Conservation (phyloP, 2,329 filamentous ascomycete genomes). For the Hypoxylon sp. region DNA sequence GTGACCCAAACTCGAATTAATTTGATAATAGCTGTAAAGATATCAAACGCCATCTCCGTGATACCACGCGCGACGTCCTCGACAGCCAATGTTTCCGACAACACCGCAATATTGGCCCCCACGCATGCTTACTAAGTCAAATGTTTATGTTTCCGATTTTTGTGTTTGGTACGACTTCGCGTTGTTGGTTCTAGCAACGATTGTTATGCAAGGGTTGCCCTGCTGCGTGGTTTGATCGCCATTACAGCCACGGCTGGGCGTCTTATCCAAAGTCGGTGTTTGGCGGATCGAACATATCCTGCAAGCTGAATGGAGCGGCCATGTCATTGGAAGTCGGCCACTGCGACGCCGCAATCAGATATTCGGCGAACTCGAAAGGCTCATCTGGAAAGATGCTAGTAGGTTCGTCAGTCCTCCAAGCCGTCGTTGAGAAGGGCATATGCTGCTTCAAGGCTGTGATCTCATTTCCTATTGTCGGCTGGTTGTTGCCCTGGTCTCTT, state of each 20-base stretch:
- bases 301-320: constrained; percentile 19
- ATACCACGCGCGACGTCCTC: too few relatives aligned
- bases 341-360: constrained; percentile 37
- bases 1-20: too few relatives aligned
- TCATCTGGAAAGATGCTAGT: constrained; percentile 41
- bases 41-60: too few relatives aligned
- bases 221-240: not conserved
- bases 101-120: too few relatives aligned
- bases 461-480: constrained; percentile 33
- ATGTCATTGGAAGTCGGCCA: constrained; percentile 33
- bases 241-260: not conserved
- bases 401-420: constrained; percentile 36
- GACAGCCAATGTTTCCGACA: too few relatives aligned
- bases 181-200: not conserved
- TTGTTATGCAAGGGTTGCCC: not conserved
- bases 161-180: not conserved
- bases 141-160: not conserved
- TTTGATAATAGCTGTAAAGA: too few relatives aligned
- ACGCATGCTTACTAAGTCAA: not conserved
- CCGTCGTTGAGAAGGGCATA: constrained; percentile 35
- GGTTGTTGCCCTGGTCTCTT: constrained; percentile 21
- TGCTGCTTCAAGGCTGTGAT: constrained; percentile 36
- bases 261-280: constrained; percentile 16
- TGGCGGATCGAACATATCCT: constrained; percentile 29
- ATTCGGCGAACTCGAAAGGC: constrained; percentile 42